phyloP scores from a whole-genome alignment of 345 rosid species.

The Rubroshorea leprosula region DNA sequence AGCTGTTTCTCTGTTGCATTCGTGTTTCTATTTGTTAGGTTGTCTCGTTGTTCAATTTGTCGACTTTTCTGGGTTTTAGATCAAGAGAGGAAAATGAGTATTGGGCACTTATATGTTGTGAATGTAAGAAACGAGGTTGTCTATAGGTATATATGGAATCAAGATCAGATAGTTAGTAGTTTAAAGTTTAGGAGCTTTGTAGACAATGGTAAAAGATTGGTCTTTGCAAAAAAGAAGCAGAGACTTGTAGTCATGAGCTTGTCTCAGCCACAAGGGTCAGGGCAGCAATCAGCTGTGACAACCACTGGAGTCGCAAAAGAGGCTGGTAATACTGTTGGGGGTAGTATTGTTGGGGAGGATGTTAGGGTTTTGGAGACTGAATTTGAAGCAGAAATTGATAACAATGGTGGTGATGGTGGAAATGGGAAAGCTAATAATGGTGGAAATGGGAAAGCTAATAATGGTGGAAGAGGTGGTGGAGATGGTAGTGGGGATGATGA shows the following conservation, averaged over 20 bases:
- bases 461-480: constrained; percentile 37
- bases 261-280: constrained; percentile 31
- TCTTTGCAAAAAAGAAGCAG: constrained; percentile 25
- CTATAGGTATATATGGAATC: constrained; percentile 22
- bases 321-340: no score
- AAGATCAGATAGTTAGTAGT: constrained; percentile 13
- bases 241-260: constrained; percentile 34
- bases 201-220: constrained; percentile 17
- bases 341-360: constrained; percentile 15
- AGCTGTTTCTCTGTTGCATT: background rate
- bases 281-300: constrained; percentile 24
- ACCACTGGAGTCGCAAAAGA: constrained; percentile 13
- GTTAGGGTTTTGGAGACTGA: constrained; percentile 22
- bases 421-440: constrained; percentile 35
- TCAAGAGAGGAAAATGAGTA: constrained; percentile 26
- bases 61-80: constrained; percentile 23
- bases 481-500: constrained; percentile 36
- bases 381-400: constrained; percentile 18
- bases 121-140: constrained; percentile 23
- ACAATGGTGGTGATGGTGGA: constrained; percentile 30
- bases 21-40: background rate
- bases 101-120: constrained; percentile 25
- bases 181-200: constrained; percentile 11
- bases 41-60: constrained; percentile 22
- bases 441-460: constrained; percentile 29